Evolutionary conservation across 2,329 filamentous ascomycete genomes (phyloP).

Genomic region (Volutella citrinella): DNA sequence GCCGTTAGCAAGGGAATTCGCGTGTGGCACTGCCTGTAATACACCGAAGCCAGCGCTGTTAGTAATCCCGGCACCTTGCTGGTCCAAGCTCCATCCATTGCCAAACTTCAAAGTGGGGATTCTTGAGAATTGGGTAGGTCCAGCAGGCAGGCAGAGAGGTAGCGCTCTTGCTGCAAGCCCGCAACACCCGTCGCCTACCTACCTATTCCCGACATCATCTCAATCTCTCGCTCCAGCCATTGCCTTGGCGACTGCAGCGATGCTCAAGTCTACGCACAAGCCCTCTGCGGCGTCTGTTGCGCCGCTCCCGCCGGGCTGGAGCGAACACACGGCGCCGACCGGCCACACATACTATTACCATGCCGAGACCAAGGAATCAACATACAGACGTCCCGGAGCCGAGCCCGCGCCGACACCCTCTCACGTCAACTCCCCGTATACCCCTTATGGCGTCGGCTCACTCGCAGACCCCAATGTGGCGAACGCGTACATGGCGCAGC

Average conservation of each 20-base stretch:
- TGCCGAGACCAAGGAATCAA: slow-evolving; percentile 76
- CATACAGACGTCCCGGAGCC: slow-evolving; percentile 71
- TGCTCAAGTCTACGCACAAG: slow-evolving; percentile 78
- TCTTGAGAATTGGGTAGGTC: too few relatives aligned
- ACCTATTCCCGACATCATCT: background rate
- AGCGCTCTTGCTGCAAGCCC: too few relatives aligned
- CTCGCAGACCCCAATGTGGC: slow-evolving; percentile 55
- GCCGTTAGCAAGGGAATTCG: too few relatives aligned
- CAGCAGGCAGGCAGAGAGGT: too few relatives aligned
- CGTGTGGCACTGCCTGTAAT: too few relatives aligned
- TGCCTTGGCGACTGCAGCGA: too few relatives aligned
- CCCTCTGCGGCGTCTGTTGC: slow-evolving; percentile 47
- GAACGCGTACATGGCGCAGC: slow-evolving; percentile 59
- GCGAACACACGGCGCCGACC: slow-evolving; percentile 86
- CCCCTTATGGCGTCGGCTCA: slow-evolving; percentile 29
- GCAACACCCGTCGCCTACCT: too few relatives aligned
- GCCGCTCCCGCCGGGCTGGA: slow-evolving; percentile 78
- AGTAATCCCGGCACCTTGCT: too few relatives aligned
- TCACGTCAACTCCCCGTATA: slow-evolving; percentile 28
- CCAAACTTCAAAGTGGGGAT: too few relatives aligned
- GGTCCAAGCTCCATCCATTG: too few relatives aligned
- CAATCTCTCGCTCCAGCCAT: too few relatives aligned
- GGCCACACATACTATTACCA: slow-evolving; percentile 91
- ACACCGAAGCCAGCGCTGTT: too few relatives aligned
- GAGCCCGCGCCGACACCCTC: slow-evolving; percentile 14